Base-by-base conservation (phyloP, 2,329 filamentous ascomycete species). In the Chrysosporium queenslandicum region DNA sequence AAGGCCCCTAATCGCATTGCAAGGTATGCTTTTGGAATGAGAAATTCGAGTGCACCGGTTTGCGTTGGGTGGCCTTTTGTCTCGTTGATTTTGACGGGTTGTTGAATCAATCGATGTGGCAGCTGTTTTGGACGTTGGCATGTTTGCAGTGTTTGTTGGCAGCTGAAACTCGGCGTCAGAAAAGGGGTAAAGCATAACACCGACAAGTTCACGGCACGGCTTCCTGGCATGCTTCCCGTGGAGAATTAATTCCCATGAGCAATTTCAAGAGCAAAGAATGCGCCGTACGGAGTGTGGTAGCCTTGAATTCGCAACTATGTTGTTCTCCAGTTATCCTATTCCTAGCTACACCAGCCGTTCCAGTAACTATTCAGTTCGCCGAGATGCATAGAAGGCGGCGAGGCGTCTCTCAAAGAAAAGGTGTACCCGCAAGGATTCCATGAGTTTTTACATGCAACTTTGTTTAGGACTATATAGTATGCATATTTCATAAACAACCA, bases 1-100 rank as follows among this genome's bases (percentile, higher is more conserved):
- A 86, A 63, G 58, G 77, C 70, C 57, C 77, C 73, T 59, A 83
- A 68, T 73, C 80, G 85, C 86, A 90, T 90, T 52, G 52, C 66
- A 58, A 29, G 9, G 53, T 52, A 43, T 30, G 14, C 12, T 20
- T 36, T 14, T 34, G 37, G 40, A 37, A 36, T 43, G 18, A 32
- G 4, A 12, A 4, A n/a, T n/a, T n/a, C n/a, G n/a, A n/a, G n/a
- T n/a, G n/a, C 21, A 18, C 45, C 21, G 27, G 37, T 14, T 42
- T 34, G 16, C 37, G 40, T 32, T 47, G 16, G 29, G 8, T 21
- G 36, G 43, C 47, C 30, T 42, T 47, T n/a, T 18, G 51, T 4
- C 18, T 3, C 48, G 42, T 39, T 49, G 40, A 29, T 37, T 14
- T 4, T 20, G 18, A 9, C 9, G 18, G 2, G 23, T 50, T 23